Evolutionary conservation across 108 stramenopile genomes (phyloP).

Genomic region (Fistulifera solaris): DNA sequence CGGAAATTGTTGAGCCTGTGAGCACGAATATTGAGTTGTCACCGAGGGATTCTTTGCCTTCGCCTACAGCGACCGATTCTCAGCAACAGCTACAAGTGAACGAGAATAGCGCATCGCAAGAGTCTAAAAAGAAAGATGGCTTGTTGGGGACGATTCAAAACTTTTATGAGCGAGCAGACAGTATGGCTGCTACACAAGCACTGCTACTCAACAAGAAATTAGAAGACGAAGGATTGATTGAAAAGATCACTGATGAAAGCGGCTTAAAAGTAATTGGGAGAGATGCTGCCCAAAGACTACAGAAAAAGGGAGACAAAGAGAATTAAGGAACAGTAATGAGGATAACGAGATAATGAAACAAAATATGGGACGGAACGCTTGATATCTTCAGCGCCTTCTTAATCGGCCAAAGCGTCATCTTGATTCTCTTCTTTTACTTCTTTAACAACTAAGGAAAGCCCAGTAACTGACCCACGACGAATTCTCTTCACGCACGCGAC

Average conservation of each 20-base stretch:
- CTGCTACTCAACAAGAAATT: slow-evolving; percentile 78
- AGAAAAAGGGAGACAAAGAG: slow-evolving; percentile 17
- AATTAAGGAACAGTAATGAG: not conserved
- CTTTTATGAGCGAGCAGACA: slow-evolving; percentile 75
- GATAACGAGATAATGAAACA: too few species aligned
- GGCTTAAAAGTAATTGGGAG: slow-evolving; percentile 72
- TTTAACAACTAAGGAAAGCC: too few species aligned
- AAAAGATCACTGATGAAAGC: slow-evolving; percentile 83
- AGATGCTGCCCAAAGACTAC: slow-evolving; percentile 42
- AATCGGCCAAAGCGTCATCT: too few species aligned
- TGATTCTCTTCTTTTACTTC: too few species aligned
- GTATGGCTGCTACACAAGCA: slow-evolving; percentile 78
- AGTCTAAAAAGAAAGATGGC: slow-evolving; percentile 4
- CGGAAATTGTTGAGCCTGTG: slow-evolving; percentile 44
- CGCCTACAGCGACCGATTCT: not conserved
- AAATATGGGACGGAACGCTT: too few species aligned
- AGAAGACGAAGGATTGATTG: slow-evolving; percentile 73
- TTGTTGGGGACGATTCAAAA: slow-evolving; percentile 50
- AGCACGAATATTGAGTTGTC: too few species aligned
- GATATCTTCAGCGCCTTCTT: too few species aligned
- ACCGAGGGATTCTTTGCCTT: not conserved
- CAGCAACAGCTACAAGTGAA: slow-evolving; percentile 9
- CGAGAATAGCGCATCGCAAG: not conserved
- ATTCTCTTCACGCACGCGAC: too few species aligned
- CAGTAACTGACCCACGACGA: too few species aligned